Evolutionary conservation across 2,329 filamentous ascomycete species (phyloP).

Genomic region (Dactylellina parvicollis): DNA sequence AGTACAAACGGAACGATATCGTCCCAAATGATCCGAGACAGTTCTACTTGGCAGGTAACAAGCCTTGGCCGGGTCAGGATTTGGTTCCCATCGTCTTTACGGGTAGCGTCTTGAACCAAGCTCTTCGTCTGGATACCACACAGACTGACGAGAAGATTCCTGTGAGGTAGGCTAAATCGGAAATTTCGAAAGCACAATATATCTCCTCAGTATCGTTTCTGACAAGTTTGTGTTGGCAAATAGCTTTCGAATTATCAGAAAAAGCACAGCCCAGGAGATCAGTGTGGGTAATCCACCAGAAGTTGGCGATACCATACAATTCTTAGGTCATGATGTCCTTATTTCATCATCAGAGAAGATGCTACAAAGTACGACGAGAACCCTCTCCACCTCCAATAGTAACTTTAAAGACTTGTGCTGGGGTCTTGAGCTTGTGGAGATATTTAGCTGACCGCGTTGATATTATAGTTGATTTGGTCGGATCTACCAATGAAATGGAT

Average conservation of each 20-base stretch:
- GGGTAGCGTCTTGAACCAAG: neutral
- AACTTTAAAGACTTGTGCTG: too few species aligned
- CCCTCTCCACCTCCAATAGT: too few species aligned
- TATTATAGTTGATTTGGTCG: conserved; percentile 15
- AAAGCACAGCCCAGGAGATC: neutral
- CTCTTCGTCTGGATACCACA: conserved; percentile 1
- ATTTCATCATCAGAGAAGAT: neutral
- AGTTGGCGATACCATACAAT: conserved; percentile 7
- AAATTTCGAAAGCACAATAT: neutral
- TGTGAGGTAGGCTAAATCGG: conserved; percentile 1
- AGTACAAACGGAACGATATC: conserved; percentile 5
- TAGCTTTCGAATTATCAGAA: conserved; percentile 4
- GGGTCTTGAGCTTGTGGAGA: too few species aligned
- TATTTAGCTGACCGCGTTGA: neutral
- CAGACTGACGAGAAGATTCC: neutral
- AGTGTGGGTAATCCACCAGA: neutral
- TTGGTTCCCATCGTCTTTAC: conserved; percentile 17
- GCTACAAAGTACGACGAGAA: conserved; percentile 18
- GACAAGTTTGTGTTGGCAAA: neutral
- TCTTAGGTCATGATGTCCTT: conserved; percentile 7
- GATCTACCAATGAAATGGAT: neutral
- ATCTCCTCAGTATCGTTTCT: neutral
- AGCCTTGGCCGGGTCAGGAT: conserved; percentile 1
- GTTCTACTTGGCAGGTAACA: conserved; percentile 16
- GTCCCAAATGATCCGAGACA: conserved; percentile 5